Conservation (phyloP, 345 rosid genomes). For the Ricinus communis region DNA sequence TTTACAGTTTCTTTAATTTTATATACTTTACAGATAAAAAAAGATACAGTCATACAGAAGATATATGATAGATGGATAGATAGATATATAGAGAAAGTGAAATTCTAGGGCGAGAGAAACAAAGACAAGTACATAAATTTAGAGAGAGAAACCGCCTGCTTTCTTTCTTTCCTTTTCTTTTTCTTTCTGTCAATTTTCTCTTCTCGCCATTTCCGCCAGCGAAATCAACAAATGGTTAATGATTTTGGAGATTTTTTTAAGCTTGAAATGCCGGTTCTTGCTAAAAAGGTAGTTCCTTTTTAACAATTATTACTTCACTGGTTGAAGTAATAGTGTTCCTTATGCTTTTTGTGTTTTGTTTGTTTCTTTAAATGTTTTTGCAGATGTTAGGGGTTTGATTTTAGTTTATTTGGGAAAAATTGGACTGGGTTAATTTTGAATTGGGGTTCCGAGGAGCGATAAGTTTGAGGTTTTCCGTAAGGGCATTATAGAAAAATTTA, state of each 20-base stretch:
- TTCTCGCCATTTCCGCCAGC: constrained; percentile 26
- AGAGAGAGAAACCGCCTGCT: constrained; percentile 8
- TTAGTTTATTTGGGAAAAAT: constrained; percentile 14
- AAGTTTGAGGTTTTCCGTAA: too few relatives aligned
- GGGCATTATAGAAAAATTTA: constrained; percentile 12
- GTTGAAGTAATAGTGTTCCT: not conserved
- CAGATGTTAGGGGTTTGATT: constrained; percentile 29
- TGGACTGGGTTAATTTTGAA: constrained; percentile 19
- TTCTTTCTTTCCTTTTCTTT: not conserved
- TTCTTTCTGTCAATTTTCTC: too few relatives aligned
- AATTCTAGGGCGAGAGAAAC: constrained; percentile 1
- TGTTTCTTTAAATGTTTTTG: constrained; percentile 14
- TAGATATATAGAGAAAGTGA: not conserved
- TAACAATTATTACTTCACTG: not conserved
- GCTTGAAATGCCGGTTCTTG: constrained; percentile 7
- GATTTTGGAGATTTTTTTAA: not conserved
- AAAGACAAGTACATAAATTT: not conserved
- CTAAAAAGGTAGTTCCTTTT: constrained; percentile 14
- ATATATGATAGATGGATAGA: too few relatives aligned
- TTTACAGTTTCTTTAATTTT: too few relatives aligned
- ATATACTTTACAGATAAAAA: too few relatives aligned
- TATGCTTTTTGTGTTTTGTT: not conserved
- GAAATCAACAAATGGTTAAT: not conserved
- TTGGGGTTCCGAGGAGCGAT: constrained; percentile 12
- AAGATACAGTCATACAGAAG: too few relatives aligned